Evolutionary conservation across 441 rosid species (phyloP).

Genomic region (Corymbia citriodora): DNA sequence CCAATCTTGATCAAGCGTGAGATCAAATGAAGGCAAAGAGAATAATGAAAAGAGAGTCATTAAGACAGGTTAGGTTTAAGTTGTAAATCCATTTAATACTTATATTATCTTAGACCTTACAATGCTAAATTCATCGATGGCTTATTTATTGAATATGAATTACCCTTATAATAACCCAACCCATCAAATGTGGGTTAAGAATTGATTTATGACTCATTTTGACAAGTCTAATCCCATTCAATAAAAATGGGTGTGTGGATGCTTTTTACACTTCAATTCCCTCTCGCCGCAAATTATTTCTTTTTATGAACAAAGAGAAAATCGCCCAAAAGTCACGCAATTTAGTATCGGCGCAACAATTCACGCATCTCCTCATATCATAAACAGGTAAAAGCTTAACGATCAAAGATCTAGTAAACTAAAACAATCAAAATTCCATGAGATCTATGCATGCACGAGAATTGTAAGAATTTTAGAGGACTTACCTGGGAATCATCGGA

Average conservation of each 20-base stretch:
- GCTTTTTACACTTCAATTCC: not conserved
- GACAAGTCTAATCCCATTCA: not conserved
- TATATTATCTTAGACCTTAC: no score
- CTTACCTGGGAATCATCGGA: not conserved
- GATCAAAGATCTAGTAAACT: not conserved
- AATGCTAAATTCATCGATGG: no score
- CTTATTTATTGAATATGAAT: not conserved
- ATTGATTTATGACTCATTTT: no score
- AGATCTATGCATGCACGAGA: not conserved
- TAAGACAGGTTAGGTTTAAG: no score
- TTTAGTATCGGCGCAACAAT: not conserved
- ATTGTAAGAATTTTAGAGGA: not conserved
- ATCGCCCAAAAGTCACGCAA: not conserved
- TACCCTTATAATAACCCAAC: no score
- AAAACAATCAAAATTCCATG: not conserved
- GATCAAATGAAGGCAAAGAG: no score
- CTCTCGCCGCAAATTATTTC: rapidly evolving
- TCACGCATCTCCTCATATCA: not conserved
- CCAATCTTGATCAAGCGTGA: not conserved
- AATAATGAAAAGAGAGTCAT: no score
- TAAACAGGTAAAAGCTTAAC: not conserved
- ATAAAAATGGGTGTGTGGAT: not conserved
- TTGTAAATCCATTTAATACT: not conserved
- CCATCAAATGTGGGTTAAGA: no score
- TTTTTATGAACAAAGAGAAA: not conserved